Conservation (phyloP, 179 eudicot genomes). For the Drosera spatulata region DNA sequence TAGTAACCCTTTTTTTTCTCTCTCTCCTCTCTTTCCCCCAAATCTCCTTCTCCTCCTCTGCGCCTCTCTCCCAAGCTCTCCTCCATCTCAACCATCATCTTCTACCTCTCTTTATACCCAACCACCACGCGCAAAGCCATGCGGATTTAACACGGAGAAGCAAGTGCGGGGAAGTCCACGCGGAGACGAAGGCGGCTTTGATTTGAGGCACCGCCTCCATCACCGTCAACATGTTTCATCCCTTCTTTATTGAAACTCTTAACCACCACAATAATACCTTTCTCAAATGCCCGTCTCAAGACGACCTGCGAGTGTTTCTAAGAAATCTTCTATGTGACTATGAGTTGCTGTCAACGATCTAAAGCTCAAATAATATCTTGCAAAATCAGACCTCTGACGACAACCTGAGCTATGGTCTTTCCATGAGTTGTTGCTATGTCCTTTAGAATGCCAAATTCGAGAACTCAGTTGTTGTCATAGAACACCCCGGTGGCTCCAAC, state of each 20-base stretch:
- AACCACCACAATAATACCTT: constrained; percentile 1
- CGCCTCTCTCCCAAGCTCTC: no score
- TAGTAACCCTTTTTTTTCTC: no score
- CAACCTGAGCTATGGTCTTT: constrained; percentile 20
- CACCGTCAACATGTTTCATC: no score
- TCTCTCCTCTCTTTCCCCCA: no score
- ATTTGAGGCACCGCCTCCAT: no score
- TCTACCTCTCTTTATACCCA: no score
- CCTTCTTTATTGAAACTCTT: constrained; percentile 9
- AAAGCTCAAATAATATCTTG: not conserved
- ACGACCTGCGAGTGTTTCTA: not conserved
- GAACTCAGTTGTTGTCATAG: constrained; percentile 11
- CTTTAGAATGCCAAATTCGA: constrained; percentile 14
- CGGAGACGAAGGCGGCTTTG: no score
- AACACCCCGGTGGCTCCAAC: constrained; percentile 14
- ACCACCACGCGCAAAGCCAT: no score
- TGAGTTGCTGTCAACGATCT: not conserved
- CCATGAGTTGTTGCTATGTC: constrained; percentile 12
- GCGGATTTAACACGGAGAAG: no score
- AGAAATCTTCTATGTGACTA: not conserved
- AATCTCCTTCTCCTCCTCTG: no score
- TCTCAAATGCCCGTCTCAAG: constrained; percentile 9
- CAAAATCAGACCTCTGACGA: not conserved
- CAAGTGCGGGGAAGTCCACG: no score
- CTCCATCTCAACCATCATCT: no score